These are phyloP conservation scores for Pichia sp. DNA, from an alignment of 1,139 yeast genomes.

Conservation along the genomic window DNA sequence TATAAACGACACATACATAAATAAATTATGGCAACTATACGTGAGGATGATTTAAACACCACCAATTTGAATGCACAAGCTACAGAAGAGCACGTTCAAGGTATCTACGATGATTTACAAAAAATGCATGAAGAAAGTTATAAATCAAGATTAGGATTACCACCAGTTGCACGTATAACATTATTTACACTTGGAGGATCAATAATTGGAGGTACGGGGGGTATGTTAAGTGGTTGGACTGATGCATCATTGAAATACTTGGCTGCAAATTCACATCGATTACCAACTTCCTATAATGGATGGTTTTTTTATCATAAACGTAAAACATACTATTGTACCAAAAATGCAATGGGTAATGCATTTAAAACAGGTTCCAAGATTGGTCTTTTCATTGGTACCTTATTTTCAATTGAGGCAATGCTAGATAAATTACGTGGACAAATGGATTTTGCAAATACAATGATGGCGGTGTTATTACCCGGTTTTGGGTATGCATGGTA, in stretches of 20 bases:
- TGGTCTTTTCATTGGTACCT: constrained; percentile 41
- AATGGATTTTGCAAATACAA: constrained; percentile 57
- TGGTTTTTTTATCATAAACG: constrained; percentile 89
- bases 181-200: constrained; percentile 37
- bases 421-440: constrained; percentile 51
- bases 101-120: constrained; percentile 13
- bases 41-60: constrained; percentile 18
- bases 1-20: background rate
- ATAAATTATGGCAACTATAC: constrained; percentile 7
- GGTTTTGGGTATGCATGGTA: constrained; percentile 48
- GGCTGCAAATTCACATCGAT: constrained; percentile 76
- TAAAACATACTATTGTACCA: constrained; percentile 69
- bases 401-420: constrained; percentile 57
- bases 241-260: constrained; percentile 54
- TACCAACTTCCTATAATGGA: constrained; percentile 74
- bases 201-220: constrained; percentile 53
- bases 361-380: constrained; percentile 39
- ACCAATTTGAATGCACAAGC: constrained; percentile 18
- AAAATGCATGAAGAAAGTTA: constrained; percentile 17
- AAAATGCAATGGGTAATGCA: constrained; percentile 45
- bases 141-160: constrained; percentile 35
- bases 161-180: constrained; percentile 35
- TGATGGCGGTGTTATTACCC: constrained; percentile 45
- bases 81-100: constrained; percentile 14
- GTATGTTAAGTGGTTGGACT: constrained; percentile 58